Percentiles rank a stretch among this genome's conserved stretches.
phyloP scores from a whole-genome alignment of 768 basidiomycete species.

The Russula vinacea region DNA sequence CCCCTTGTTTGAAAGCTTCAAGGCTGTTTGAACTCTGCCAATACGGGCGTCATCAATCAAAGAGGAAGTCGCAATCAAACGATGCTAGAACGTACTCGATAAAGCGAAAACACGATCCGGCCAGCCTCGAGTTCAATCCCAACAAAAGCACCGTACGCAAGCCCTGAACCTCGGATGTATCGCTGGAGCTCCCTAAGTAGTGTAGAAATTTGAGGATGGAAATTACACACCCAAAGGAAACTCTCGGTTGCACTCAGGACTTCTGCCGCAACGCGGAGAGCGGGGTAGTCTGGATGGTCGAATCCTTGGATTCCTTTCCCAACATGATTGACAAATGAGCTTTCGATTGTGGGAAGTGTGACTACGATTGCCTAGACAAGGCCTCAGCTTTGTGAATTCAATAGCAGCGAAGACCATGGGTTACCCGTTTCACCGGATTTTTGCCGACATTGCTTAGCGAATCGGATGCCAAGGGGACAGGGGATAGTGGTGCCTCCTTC shows the following conservation, averaged over 20 bases:
- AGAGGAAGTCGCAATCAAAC: neutral
- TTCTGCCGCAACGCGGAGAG: conserved; percentile 79
- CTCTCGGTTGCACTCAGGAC: conserved; percentile 92
- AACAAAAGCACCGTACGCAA: conserved; percentile 89
- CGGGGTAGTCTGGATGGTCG: conserved; percentile 77
- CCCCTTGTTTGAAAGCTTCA: conserved; percentile 77
- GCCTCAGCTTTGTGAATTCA: conserved; percentile 8
- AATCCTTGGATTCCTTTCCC: conserved; percentile 79
- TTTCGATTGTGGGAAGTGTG: conserved; percentile 91
- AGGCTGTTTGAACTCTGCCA: conserved; percentile 73
- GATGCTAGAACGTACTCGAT: conserved; percentile 53
- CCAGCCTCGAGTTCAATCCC: conserved; percentile 76
- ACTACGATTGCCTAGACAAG: conserved; percentile 71
- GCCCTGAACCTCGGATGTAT: conserved; percentile 88
- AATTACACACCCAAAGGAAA: conserved; percentile 75
- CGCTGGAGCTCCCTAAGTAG: conserved; percentile 45
- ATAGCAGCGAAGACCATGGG: neutral
- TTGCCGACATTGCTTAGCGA: conserved; percentile 75
- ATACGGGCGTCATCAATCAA: conserved; percentile 2
- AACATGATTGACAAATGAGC: conserved; percentile 76
- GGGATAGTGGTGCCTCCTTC: conserved; percentile 54
- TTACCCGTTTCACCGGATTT: conserved; percentile 68
- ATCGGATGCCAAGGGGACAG: conserved; percentile 62
- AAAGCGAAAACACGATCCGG: conserved; percentile 69
- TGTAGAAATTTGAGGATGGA: neutral